Conservation (phyloP, 1,139 yeast genomes). For the Lodderomyces parapsilosis region DNA sequence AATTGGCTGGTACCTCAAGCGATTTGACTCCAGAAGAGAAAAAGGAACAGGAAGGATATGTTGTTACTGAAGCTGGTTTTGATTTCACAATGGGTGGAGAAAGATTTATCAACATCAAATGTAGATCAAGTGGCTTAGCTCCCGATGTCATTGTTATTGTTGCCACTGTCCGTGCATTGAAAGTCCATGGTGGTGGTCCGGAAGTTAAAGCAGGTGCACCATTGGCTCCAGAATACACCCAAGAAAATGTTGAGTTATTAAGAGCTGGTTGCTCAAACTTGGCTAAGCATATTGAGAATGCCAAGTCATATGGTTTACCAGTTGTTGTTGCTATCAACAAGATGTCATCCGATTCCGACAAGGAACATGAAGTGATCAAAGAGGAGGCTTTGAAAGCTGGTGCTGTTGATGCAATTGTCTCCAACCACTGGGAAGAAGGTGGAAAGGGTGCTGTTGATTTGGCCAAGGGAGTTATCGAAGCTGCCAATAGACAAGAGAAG, state of each 20-base stretch:
- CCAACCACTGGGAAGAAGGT: slow-evolving; percentile 98
- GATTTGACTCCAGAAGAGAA: slow-evolving; percentile 50
- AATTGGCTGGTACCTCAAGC: slow-evolving; percentile 75
- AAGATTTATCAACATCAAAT: slow-evolving; percentile 93
- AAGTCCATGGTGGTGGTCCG: slow-evolving; percentile 98
- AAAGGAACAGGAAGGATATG: slow-evolving; percentile 75
- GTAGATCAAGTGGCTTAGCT: slow-evolving; percentile 85
- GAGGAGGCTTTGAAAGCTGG: slow-evolving; percentile 91
- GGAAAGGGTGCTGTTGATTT: slow-evolving; percentile 90
- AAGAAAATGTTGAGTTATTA: slow-evolving; percentile 83
- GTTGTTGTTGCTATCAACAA: slow-evolving; percentile 95
- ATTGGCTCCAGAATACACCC: slow-evolving; percentile 80
- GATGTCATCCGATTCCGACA: slow-evolving; percentile 81
- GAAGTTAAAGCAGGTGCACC: slow-evolving; percentile 96
- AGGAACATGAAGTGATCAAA: slow-evolving; percentile 81
- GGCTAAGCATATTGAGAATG: slow-evolving; percentile 88
- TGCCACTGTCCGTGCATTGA: slow-evolving; percentile 95
- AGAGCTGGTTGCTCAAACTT: slow-evolving; percentile 85
- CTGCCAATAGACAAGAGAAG: slow-evolving; percentile 53
- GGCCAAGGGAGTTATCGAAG: slow-evolving; percentile 81
- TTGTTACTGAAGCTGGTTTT: slow-evolving; percentile 96
- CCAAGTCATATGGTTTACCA: slow-evolving; percentile 83
- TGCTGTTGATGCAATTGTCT: slow-evolving; percentile 88
- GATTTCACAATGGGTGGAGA: slow-evolving; percentile 99
- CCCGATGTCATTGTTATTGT: slow-evolving; percentile 96